phyloP scores from a whole-genome alignment of 176 grass and related monocot species.

The Luzula sylvatica region DNA sequence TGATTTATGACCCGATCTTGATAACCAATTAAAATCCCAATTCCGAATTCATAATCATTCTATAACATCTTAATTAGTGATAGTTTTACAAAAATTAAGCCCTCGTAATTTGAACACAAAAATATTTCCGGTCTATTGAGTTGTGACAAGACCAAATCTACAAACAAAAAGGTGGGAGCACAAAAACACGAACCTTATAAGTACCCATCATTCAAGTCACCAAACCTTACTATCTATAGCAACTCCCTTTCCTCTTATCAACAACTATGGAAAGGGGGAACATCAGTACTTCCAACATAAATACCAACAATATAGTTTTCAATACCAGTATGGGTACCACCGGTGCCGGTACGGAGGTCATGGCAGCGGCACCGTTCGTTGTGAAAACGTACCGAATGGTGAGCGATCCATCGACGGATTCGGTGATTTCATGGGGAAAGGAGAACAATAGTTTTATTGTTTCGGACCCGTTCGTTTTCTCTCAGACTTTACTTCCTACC shows the following conservation, averaged over 20 bases:
- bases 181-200: background rate
- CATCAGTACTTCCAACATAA: background rate
- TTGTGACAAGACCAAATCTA: background rate
- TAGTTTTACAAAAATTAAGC: no score
- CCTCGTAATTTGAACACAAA: no score
- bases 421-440: conserved; percentile 46
- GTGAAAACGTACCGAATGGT: conserved; percentile 82
- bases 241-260: background rate
- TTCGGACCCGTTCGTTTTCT: conserved; percentile 66
- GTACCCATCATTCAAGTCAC: background rate
- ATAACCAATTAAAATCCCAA: no score
- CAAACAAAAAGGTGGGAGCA: background rate
- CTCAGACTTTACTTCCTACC: conserved; percentile 51
- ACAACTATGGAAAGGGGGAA: conserved; percentile 4
- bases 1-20: no score
- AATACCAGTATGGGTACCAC: background rate
- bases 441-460: conserved; percentile 83
- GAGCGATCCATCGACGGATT: conserved; percentile 60
- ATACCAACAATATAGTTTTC: background rate
- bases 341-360: background rate
- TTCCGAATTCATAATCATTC: no score
- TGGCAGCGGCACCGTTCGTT: conserved; percentile 54
- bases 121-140: no score
- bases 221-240: conserved; percentile 24
- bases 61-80: no score